Evolutionary conservation across 1,284 basidiomycete species (phyloP).

Genomic region (Inonotus hispidus): DNA sequence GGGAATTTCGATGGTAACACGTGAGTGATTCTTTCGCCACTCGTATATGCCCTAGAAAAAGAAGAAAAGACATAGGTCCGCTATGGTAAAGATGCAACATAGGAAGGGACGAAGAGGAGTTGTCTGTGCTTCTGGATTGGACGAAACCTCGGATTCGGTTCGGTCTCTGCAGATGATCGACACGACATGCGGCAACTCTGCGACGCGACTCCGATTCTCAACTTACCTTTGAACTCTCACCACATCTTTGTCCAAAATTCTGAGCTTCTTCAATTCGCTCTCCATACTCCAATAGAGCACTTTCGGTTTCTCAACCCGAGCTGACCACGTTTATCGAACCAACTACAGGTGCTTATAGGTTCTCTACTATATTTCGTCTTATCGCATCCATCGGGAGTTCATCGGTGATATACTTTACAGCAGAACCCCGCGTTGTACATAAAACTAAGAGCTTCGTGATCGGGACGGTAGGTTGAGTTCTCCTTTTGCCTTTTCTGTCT

Average conservation of each 20-base stretch:
- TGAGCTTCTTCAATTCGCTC: background rate
- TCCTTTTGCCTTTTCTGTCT: too few relatives aligned
- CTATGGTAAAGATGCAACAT: background rate
- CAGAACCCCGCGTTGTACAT: background rate
- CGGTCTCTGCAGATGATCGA: slow-evolving; percentile 1
- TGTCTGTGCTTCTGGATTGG: slow-evolving; percentile 5
- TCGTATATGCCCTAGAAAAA: background rate
- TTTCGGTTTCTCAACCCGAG: background rate
- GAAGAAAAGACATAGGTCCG: background rate
- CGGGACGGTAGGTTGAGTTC: background rate
- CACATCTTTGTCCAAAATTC: background rate
- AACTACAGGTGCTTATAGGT: too few relatives aligned
- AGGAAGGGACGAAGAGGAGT: background rate
- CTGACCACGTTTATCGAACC: background rate
- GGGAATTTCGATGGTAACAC: background rate
- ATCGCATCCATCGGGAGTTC: slow-evolving; percentile 9
- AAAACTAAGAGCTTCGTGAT: background rate
- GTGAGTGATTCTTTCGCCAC: background rate
- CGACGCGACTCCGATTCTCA: background rate
- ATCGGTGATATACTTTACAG: slow-evolving; percentile 5
- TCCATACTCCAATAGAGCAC: background rate
- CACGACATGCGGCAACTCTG: background rate
- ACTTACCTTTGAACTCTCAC: background rate
- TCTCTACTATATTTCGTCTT: background rate
- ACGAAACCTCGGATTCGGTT: slow-evolving; percentile 1